These are phyloP conservation scores for Adansonia gregorii DNA, from an alignment of 441 rosid genomes.

Conservation along the genomic window DNA sequence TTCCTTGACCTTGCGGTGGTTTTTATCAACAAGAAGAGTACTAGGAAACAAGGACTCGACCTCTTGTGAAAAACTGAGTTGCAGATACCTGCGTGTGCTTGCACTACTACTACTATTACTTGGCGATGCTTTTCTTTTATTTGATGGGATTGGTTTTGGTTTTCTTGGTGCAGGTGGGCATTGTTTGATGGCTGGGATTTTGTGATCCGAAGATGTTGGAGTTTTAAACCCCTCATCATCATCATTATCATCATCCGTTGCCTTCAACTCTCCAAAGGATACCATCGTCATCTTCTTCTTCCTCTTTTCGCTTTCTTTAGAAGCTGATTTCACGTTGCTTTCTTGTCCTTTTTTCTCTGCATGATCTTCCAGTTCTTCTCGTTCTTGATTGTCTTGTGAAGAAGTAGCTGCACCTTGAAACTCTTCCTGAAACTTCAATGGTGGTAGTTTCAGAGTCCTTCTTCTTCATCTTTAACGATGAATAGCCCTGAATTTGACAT, in stretches of 20 bases:
- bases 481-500: constrained; percentile 21
- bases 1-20: constrained; percentile 56
- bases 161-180: constrained; percentile 81
- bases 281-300: neutral
- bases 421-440: constrained; percentile 22
- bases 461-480: constrained; percentile 32
- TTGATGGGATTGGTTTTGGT: constrained; percentile 32
- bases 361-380: neutral
- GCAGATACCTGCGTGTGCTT: constrained; percentile 26
- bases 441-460: constrained; percentile 29
- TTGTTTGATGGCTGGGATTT: constrained; percentile 46
- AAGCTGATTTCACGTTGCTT: neutral
- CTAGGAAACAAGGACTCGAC: constrained; percentile 52
- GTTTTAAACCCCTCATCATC: constrained; percentile 61
- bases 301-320: neutral
- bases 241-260: neutral
- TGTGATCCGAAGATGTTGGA: constrained; percentile 64
- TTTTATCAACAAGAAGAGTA: constrained; percentile 36
- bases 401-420: neutral
- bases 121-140: constrained; percentile 41
- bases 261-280: constrained; percentile 7
- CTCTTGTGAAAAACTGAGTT: constrained; percentile 51
- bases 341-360: neutral
- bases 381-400: neutral
- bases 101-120: neutral